Conservation (phyloP, 169 alveolate species). For the Pseudocohnilembus persalinus region DNA sequence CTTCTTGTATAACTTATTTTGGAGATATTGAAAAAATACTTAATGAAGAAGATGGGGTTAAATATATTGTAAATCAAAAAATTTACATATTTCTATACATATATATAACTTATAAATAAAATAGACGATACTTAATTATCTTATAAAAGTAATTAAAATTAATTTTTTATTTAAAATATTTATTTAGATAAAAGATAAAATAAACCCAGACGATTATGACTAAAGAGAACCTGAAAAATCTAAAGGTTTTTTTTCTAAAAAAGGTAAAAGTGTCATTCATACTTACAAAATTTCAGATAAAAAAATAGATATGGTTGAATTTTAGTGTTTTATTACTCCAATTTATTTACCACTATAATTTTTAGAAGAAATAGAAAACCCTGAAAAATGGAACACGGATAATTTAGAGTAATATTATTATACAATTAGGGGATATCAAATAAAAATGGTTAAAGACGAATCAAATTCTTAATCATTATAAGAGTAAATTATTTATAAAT, state of each 20-base stretch:
- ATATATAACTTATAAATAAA: no score
- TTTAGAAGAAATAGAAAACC: neutral
- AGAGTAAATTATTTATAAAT: neutral
- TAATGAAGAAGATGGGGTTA: neutral
- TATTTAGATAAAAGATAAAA: neutral
- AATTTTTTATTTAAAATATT: no score
- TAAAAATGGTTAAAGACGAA: neutral
- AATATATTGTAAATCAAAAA: neutral
- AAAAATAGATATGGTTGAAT: neutral
- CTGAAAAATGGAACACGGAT: neutral
- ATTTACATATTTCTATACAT: neutral
- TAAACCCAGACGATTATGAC: neutral
- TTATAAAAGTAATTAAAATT: neutral
- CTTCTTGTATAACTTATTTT: neutral
- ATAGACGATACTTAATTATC: no score
- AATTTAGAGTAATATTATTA: neutral
- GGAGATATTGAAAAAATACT: neutral
- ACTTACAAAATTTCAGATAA: neutral
- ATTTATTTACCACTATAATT: neutral
- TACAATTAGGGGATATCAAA: neutral
- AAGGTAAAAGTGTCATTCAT: neutral
- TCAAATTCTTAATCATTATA: neutral
- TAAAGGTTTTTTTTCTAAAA: neutral
- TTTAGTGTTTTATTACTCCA: neutral
- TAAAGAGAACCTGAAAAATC: neutral